Percentiles rank a stretch among this genome's conserved stretches.
phyloP scores from a whole-genome alignment of 2,329 filamentous ascomycete genomes.

The Pseudocercospora macadamiae region DNA sequence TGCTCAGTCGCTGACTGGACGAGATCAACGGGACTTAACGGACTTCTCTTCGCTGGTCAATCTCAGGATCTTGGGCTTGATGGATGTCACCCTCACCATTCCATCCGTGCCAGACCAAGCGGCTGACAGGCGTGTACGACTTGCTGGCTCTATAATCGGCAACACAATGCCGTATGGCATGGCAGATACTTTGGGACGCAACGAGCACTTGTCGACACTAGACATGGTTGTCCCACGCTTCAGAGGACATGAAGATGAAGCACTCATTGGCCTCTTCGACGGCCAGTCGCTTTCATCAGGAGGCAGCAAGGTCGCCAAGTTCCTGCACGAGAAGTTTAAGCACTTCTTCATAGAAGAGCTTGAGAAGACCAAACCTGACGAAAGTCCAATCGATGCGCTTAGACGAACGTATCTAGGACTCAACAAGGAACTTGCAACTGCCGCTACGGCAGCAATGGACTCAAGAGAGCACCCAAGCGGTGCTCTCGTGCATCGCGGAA shows the following conservation, averaged over 20 bases:
- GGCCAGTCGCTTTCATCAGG: slow-evolving; percentile 85
- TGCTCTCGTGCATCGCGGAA: slow-evolving; percentile 67
- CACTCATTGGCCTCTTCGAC: slow-evolving; percentile 92
- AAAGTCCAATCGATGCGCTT: slow-evolving; percentile 80
- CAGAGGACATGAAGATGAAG: slow-evolving; percentile 86
- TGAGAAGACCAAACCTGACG: slow-evolving; percentile 66
- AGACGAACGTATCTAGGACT: slow-evolving; percentile 82
- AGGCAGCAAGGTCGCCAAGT: slow-evolving; percentile 95
- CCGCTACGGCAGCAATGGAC: slow-evolving; percentile 78
- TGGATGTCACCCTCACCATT: slow-evolving; percentile 96
- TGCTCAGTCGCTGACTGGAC: slow-evolving; percentile 53
- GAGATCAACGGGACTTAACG: slow-evolving; percentile 73
- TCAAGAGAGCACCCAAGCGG: slow-evolving; percentile 62
- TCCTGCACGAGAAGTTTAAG: slow-evolving; percentile 92
- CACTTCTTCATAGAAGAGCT: slow-evolving; percentile 81
- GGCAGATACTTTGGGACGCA: slow-evolving; percentile 90
- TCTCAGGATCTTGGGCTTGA: slow-evolving; percentile 84
- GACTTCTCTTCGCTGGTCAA: slow-evolving; percentile 87
- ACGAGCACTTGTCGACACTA: slow-evolving; percentile 92
- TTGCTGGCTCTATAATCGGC: slow-evolving; percentile 91
- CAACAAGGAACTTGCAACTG: slow-evolving; percentile 91
- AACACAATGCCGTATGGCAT: slow-evolving; percentile 87
- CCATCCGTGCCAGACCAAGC: slow-evolving; percentile 93
- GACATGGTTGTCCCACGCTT: slow-evolving; percentile 94
- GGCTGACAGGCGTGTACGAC: slow-evolving; percentile 91